Percentiles rank a stretch among this genome's conserved stretches.
These are phyloP conservation scores for Thinopyrum elongatum DNA, from an alignment of 176 grass and related monocot species.

Conservation along the genomic window DNA sequence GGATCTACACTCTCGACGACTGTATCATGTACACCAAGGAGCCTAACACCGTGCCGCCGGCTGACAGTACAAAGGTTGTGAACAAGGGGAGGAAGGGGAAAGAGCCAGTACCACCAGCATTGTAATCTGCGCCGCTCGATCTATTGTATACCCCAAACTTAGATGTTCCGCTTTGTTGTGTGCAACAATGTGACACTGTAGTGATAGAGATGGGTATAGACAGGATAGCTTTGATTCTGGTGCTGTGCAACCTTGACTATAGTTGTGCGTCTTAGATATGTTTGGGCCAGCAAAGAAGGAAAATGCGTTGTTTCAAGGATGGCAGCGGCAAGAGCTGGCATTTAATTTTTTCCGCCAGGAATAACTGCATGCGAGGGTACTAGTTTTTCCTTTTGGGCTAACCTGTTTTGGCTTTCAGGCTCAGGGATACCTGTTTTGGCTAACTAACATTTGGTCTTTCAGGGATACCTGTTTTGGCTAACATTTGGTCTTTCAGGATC, in stretches of 20 bases:
- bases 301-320: not conserved
- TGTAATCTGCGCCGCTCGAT: slow-evolving; percentile 9
- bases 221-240: slow-evolving; percentile 8
- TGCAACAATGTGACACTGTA: slow-evolving; percentile 7
- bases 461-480: too few species aligned
- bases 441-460: too few species aligned
- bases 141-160: slow-evolving; percentile 30
- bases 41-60: slow-evolving; percentile 16
- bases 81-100: slow-evolving; percentile 43
- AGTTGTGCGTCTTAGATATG: not conserved
- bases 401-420: too few species aligned
- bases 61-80: slow-evolving; percentile 38
- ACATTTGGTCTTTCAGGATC: too few species aligned
- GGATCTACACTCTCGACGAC: slow-evolving; percentile 77
- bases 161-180: slow-evolving; percentile 19
- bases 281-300: not conserved
- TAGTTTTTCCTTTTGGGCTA: too few species aligned
- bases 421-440: too few species aligned
- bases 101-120: slow-evolving; percentile 32
- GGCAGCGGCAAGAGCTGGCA: slow-evolving; percentile 8
- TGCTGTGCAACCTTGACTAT: slow-evolving; percentile 23
- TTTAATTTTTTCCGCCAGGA: not conserved
- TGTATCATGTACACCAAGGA: slow-evolving; percentile 77
- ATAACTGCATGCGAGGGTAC: too few species aligned
- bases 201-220: slow-evolving; percentile 27